Percentiles rank a stretch among this genome's conserved stretches.
Conservation (phyloP, 1,139 yeast genomes). For the Zygosaccharomyces sapae region DNA sequence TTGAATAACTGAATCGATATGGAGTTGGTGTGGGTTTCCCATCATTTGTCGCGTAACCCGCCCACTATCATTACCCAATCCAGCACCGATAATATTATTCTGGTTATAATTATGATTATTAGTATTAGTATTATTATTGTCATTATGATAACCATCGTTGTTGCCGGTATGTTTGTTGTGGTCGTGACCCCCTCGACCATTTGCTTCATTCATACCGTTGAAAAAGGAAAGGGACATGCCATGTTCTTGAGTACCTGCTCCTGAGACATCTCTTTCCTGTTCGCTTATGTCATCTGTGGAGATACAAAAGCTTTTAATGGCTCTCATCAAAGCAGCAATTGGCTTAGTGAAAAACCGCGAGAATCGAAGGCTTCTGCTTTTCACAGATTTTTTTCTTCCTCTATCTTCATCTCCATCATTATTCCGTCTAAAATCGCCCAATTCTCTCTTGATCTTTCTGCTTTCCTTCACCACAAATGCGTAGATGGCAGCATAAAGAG, state of each 20-base stretch:
- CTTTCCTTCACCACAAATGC: conserved; percentile 65
- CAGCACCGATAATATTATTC: not conserved
- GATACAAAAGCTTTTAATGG: conserved; percentile 9
- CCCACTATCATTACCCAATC: not conserved
- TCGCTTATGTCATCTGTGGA: not conserved
- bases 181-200: not conserved
- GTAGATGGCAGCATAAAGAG: conserved; percentile 68
- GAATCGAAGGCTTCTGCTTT: conserved; percentile 6
- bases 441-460: conserved; percentile 45
- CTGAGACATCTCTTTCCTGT: not conserved
- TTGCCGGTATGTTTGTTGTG: not conserved
- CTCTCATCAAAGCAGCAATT: conserved; percentile 13
- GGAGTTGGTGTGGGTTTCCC: not conserved
- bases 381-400: conserved; percentile 14
- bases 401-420: conserved; percentile 7
- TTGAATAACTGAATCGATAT: not conserved
- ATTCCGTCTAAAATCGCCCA: conserved; percentile 23
- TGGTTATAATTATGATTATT: not conserved
- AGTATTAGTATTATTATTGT: not conserved
- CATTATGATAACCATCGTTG: not conserved
- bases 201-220: no score
- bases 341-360: conserved; percentile 7
- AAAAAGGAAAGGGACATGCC: not conserved
- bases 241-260: conserved; percentile 1
- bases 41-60: not conserved